Base-by-base conservation (phyloP, 139 green algal species). In the Coelastrella sp. region DNA sequence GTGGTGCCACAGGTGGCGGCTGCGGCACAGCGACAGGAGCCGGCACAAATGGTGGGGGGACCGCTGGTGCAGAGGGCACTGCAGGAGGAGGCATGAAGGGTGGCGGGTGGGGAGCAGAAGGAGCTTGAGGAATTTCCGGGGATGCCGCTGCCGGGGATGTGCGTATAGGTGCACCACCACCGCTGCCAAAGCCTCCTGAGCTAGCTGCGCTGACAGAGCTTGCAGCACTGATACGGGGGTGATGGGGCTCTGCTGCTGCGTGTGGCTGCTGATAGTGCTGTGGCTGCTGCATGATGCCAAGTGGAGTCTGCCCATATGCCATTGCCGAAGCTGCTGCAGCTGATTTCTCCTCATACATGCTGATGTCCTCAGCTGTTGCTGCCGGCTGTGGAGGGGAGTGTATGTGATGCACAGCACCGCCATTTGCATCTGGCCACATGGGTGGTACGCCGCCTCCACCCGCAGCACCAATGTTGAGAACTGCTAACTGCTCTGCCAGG, bases 401-500 rank as follows among this genome's bases (percentile, higher is more conserved):
- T 25, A 76, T 60, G 81, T 35, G 68, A 25, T 87, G 82, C 15
- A 56, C 60, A 15, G 27, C 82, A 10, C 82, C 82, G 25, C 82
- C 82, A 11, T 87, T 87, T 17, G 82, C 82, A n/a, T 87, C 82
- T 22, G 82, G 25, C 82, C 60, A 65, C 57, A 63, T 8, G 35
- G 49, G 35, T 65, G 35, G 12, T 63, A 19, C 15, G 7, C 7
- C 11, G 7, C 78, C 78, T 27, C 49, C 35, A 12, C 7, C 27
- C 25, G 8, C 58, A 12, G 19, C 78, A 66, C n/a, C 22, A 12
- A 83, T 83, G 49, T 58, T 63, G 27, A 91, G 66, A 6, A 65
- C 87, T 11, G 78, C 87, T 27, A 91, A 35, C 87, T 91, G 87
- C 20, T 35, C 78, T 35, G 87, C 35, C 8, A 91, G n/a, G 78